Evolutionary conservation across 78 protist genomes (phyloP), one percentile per base, ranked within the genome.

Genomic region (Mastigamoeba balamuthi): DNA sequence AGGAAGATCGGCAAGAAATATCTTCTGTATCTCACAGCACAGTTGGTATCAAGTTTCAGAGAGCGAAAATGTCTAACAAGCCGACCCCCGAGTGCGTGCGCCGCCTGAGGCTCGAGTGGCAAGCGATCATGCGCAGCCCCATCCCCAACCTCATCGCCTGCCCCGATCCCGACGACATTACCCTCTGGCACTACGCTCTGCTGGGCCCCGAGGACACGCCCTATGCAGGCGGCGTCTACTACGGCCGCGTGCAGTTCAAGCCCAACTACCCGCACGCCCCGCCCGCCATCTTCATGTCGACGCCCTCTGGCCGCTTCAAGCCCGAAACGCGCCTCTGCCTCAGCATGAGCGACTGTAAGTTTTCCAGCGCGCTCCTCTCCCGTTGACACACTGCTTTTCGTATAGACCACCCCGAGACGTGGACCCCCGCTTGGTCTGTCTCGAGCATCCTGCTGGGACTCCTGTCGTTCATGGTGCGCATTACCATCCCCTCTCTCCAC

Each of bases 111-210:
- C n/a, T n/a, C n/a, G n/a, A n/a, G n/a, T n/a, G n/a, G n/a, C n/a
- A n/a, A n/a, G n/a, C n/a, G n/a, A n/a, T n/a, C n/a, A n/a, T n/a
- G n/a, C n/a, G n/a, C n/a, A n/a, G n/a, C n/a, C n/a, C n/a, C n/a
- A n/a, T n/a, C n/a, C n/a, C n/a, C n/a, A n/a, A n/a, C n/a, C n/a
- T n/a, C n/a, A n/a, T n/a, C n/a, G n/a, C n/a, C n/a, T n/a, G n/a
- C n/a, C n/a, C n/a, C n/a, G n/a, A n/a, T n/a, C n/a, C n/a, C n/a
- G n/a, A n/a, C n/a, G n/a, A n/a, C n/a, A n/a, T n/a, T n/a, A n/a
- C n/a, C n/a, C n/a, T n/a, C n/a, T 85, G 89, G 89, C 89, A 74
- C 36, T 85, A 75, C 28, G 37, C 48, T 25, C 25, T 85, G 23
- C 10, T 9, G 9, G 89, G 83, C 23, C 79, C 78, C 3, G 66